Percentiles rank a stretch among this genome's conserved stretches.
Evolutionary conservation across 148 eudicot genomes (phyloP).

Genomic region (Polygonum maritimum): DNA sequence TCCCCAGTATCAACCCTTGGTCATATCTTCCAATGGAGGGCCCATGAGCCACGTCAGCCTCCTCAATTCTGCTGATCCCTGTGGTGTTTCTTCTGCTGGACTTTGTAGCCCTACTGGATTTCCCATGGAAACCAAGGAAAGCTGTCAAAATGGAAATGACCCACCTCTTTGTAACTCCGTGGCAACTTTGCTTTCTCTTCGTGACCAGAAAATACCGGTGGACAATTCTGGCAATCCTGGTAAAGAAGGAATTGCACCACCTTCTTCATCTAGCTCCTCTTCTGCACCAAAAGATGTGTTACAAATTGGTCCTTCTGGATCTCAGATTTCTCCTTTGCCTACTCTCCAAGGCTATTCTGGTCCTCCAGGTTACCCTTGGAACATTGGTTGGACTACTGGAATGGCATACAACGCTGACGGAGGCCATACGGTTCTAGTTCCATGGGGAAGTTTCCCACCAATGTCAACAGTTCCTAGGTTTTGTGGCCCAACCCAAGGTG

Average conservation of each 20-base stretch:
- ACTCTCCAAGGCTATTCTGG: conserved; percentile 14
- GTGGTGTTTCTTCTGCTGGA: conserved; percentile 8
- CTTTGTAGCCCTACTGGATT: conserved; percentile 5
- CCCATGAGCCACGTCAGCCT: conserved; percentile 29
- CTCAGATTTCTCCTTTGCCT: conserved; percentile 9
- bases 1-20: conserved; percentile 20
- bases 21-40: conserved; percentile 29
- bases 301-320: conserved; percentile 13
- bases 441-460: conserved; percentile 13
- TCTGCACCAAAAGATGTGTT: neutral
- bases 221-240: neutral
- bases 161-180: conserved; percentile 47
- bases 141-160: conserved; percentile 25
- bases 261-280: neutral
- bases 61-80: conserved; percentile 23
- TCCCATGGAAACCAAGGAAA: conserved; percentile 9
- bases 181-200: conserved; percentile 37
- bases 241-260: neutral
- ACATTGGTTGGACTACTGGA: conserved; percentile 17
- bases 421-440: conserved; percentile 16
- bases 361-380: conserved; percentile 20
- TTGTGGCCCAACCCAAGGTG: conserved; percentile 10
- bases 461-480: conserved; percentile 9
- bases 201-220: conserved; percentile 17
- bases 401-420: conserved; percentile 12